These are phyloP conservation scores for Betula pendula DNA, from an alignment of 306 rosid genomes.

Conservation along the genomic window DNA sequence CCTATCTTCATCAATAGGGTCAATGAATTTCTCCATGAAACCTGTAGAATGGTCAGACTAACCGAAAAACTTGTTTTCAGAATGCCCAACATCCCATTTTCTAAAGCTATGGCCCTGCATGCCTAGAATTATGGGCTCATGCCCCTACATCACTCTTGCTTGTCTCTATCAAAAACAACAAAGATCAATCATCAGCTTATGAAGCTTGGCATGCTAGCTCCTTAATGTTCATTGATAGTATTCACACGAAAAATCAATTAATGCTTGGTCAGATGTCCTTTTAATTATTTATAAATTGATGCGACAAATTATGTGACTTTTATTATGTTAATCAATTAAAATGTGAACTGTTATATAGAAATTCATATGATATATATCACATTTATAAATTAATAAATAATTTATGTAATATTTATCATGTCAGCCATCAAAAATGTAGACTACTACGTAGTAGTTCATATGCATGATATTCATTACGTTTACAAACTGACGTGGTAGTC, in stretches of 20 bases:
- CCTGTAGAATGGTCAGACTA: conserved; percentile 24
- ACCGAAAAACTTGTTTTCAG: conserved; percentile 35
- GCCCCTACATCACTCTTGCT: conserved; percentile 23
- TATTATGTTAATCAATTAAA: too few relatives aligned
- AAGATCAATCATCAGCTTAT: conserved; percentile 3
- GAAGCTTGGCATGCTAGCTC: not conserved
- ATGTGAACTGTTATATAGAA: too few relatives aligned
- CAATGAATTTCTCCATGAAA: conserved; percentile 21
- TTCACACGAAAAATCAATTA: not conserved
- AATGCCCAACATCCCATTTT: conserved; percentile 73
- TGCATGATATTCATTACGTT: too few relatives aligned
- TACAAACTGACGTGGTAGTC: too few relatives aligned
- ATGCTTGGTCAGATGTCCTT: not conserved
- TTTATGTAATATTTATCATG: too few relatives aligned
- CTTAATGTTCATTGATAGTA: not conserved
- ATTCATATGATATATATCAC: too few relatives aligned
- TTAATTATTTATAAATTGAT: too few relatives aligned
- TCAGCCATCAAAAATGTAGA: too few relatives aligned
- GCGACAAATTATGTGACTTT: too few relatives aligned
- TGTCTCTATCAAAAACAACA: conserved; percentile 48
- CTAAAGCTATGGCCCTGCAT: conserved; percentile 45
- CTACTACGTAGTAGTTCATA: too few relatives aligned
- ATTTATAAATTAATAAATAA: too few relatives aligned
- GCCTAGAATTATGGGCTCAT: conserved; percentile 63
- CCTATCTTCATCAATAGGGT: conserved; percentile 4